Evolutionary conservation across 306 rosid genomes (phyloP), one percentile per base, ranked within the genome.

Genomic region (Acmispon strigosus): DNA sequence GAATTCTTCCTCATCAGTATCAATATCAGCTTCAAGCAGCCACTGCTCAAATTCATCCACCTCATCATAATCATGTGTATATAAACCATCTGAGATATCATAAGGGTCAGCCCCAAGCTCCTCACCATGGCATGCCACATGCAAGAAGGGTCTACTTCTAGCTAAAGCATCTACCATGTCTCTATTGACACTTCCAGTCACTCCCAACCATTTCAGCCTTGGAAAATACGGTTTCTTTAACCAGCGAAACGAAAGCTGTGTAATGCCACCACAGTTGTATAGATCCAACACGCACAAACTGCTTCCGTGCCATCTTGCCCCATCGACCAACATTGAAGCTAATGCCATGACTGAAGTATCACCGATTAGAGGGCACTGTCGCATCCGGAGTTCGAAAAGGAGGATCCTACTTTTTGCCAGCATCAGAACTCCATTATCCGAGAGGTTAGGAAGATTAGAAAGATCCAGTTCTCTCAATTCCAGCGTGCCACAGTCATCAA

Each of bases 181-280:
- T 77, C 87, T 86, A 19, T 90, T 91, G 9, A 87, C 89, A 76
- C 79, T 78, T 57, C 98, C 98, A 0, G 89, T 87, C 80, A 94
- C 92, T 57, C 98, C 98, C 87, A 94, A 67, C 90, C 95, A 89
- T 76, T 86, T 87, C 66, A 94, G 79, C 88, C 94, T 94, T 5
- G 98, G 98, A 77, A 94, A 94, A 81, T 94, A 90, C 0, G 97
- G 98, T 43, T 69, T 94, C 87, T 94, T 94, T 74, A 94, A 77
- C 98, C 96, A 90, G 17, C 87, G 84, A 77, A 87, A 94, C 11
- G 97, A 73, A 60, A 86, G 89, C 34, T 55, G 83, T 3, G 97
- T 94, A 61, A 94, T 85, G 77, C 98, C 95, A 48, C 96, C 97
- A 12, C 97, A 94, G 70, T 91, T 86, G 72, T 80, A 90, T 22